Evolutionary conservation across 371 early-diverging fungal genomes (phyloP), one percentile per base, ranked within the genome.

Genomic region (Entomophthora muscae): DNA sequence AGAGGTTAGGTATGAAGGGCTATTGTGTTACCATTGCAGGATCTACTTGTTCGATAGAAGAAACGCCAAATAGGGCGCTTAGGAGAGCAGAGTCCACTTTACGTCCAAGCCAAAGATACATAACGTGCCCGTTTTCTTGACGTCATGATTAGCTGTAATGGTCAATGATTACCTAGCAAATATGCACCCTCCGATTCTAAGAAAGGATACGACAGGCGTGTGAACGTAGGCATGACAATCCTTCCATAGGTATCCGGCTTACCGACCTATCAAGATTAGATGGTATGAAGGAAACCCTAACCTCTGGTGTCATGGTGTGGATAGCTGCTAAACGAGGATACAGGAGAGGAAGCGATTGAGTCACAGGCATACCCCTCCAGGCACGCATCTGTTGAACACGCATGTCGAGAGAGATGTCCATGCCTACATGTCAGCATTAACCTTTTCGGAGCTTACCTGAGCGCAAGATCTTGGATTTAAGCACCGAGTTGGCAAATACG

Each of bases 21-120:
- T 33, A 61, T 10, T 29, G 30, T 52, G 27, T 61, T 77, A 89
- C 89, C 81, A 82, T 70, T 30, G 71, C 73, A 5, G 79, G 69
- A 69, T 93, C 88, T 24, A 97, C 71, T 42, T 78, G 74, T 27
- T 91, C 91, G 27, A 91, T 64, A 12, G 79, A 64, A 0, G 79
- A 65, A 0, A 88, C 90, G 12, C 88, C 90, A 74, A 98, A 89
- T 30, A 89, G 69, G 1, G 80, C 75, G 61, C 75, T 70, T 61
- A 95, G 63, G 60, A 86, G 79, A 28, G 76, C 73, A 0, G 75
- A 31, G 0, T 86, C 65, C 1, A 82, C 64, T 42, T 84, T 79
- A 21, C 80, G 77, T 2, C 97, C 97, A n/a, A 98, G 64, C 94
- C 95, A 98, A 12, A 93, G 71, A 56, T 73, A 82, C 71, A 95